Evolutionary conservation across 305 asterid genomes (phyloP), one percentile per base, ranked within the genome.

Genomic region (Fraxinus latifolia): DNA sequence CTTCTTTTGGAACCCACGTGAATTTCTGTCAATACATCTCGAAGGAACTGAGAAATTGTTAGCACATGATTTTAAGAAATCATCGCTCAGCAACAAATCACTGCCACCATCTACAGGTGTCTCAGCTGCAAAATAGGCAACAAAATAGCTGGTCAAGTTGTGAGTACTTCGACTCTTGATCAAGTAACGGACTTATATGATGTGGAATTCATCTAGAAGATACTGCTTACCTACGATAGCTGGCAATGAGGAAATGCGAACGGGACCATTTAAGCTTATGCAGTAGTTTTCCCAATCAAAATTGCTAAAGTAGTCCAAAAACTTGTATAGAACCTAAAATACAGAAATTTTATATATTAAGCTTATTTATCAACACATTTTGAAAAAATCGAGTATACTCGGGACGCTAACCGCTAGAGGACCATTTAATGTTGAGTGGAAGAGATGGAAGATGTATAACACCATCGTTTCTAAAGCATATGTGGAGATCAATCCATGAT

Each of bases 401-500:
- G 47, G 82, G 81, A 76, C 32, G 91, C 95, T 91, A 89, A 95
- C 98, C n/a, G 96, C 88, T 80, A 93, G 86, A 80, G 99, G 98
- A 9, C 97, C 99, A 53, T 91, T 89, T 82, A 95, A 85, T 29
- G 86, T 82, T 27, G 96, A 84, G 88, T 91, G 96, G 85, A 90
- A 95, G 19, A 87, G 87, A 84, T 95, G 95, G 92, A 95, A 93
- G 80, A 95, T 93, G 88, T 92, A 92, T 37, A 95, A 81, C 82
- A 95, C 97, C 87, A 95, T 77, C 1, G 97, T 94, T 90, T 95
- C 99, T 87, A 95, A 86, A n/a, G 97, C 99, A 85, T 95, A 95
- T 5, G 99, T 95, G 37, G 98, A 93, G 79, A 95, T 91, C 91
- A 95, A 82, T 25, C 97, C 98, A 44, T 90, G 97, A 85, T 92